Evolutionary conservation across 1,284 basidiomycete genomes (phyloP).

Genomic region (Apiotrichum montevideense): DNA sequence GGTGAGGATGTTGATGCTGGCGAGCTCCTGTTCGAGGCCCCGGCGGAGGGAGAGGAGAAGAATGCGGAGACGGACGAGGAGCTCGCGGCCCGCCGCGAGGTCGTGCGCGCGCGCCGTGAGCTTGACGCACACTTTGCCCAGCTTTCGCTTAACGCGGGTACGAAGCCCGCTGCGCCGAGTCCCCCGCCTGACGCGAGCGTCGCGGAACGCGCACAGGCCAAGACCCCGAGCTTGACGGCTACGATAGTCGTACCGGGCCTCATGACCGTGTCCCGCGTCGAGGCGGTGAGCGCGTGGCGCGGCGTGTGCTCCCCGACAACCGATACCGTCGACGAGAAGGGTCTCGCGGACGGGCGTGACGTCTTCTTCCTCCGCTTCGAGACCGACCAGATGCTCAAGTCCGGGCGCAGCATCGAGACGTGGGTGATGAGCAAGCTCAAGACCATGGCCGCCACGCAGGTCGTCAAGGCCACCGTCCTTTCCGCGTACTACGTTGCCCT

Average conservation of each 20-base stretch:
- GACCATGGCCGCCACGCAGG: constrained; percentile 42
- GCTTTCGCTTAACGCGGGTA: too few species aligned
- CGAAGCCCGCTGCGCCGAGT: too few species aligned
- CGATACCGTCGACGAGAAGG: neutral
- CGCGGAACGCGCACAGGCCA: too few species aligned
- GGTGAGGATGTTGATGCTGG: neutral
- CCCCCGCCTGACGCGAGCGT: too few species aligned
- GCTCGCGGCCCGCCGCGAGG: neutral
- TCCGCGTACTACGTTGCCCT: constrained; percentile 52
- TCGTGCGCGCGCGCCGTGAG: constrained; percentile 1
- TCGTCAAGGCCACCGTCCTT: too few species aligned
- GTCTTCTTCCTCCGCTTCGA: constrained; percentile 48
- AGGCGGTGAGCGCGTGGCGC: constrained; percentile 48
- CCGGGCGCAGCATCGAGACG: constrained; percentile 47
- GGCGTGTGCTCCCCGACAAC: constrained; percentile 26
- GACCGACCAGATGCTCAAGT: constrained; percentile 46
- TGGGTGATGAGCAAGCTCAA: constrained; percentile 47
- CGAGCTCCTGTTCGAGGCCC: too few species aligned
- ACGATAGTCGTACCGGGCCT: constrained; percentile 51
- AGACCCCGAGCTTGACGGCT: constrained; percentile 18
- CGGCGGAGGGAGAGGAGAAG: constrained; percentile 2
- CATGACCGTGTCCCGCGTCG: constrained; percentile 46
- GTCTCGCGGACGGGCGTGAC: constrained; percentile 45
- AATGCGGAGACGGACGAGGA: too few species aligned
- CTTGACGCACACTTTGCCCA: too few species aligned